These are phyloP conservation scores for Hypoxylon trugodes DNA, from an alignment of 495 filamentous ascomycete species.

Conservation along the genomic window DNA sequence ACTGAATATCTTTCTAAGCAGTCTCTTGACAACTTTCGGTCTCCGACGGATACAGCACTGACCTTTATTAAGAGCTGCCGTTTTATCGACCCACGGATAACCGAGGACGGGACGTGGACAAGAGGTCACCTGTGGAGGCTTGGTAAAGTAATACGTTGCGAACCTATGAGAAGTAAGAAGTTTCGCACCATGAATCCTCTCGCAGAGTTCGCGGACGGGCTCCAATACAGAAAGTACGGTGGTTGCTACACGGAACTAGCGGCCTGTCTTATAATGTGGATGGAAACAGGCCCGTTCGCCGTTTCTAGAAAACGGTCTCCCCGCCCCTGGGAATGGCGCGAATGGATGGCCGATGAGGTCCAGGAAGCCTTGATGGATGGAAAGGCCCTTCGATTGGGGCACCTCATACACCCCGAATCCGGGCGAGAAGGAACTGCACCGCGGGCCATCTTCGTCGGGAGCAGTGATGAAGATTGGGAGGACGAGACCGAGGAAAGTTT, in stretches of 20 bases:
- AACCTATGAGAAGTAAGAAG: conserved; percentile 37
- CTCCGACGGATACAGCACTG: conserved; percentile 37
- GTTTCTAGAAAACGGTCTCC: background rate
- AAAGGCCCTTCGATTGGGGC: conserved; percentile 38
- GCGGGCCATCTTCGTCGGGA: conserved; percentile 41
- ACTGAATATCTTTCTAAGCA: conserved; percentile 40
- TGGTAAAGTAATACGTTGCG: conserved; percentile 39
- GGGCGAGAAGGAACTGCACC: conserved; percentile 6
- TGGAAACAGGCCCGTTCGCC: background rate
- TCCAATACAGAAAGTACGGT: conserved; percentile 34
- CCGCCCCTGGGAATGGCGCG: conserved; percentile 20
- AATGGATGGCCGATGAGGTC: conserved; percentile 37
- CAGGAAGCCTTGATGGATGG: conserved; percentile 39
- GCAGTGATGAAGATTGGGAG: conserved; percentile 30
- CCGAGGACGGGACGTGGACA: conserved; percentile 33
- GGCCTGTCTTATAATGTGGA: background rate
- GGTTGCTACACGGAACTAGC: conserved; percentile 29
- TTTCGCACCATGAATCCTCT: conserved; percentile 35
- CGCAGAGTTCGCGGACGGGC: conserved; percentile 33
- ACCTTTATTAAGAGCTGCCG: conserved; percentile 49
- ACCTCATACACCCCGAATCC: conserved; percentile 29
- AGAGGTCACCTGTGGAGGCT: conserved; percentile 46
- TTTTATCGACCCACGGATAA: conserved; percentile 40
- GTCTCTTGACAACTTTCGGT: conserved; percentile 38
- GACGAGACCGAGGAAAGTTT: conserved; percentile 24